Percentiles rank a stretch among this genome's conserved stretches.
These are phyloP conservation scores for Lycium barbarum DNA, from an alignment of 257 asterid genomes.

Conservation along the genomic window DNA sequence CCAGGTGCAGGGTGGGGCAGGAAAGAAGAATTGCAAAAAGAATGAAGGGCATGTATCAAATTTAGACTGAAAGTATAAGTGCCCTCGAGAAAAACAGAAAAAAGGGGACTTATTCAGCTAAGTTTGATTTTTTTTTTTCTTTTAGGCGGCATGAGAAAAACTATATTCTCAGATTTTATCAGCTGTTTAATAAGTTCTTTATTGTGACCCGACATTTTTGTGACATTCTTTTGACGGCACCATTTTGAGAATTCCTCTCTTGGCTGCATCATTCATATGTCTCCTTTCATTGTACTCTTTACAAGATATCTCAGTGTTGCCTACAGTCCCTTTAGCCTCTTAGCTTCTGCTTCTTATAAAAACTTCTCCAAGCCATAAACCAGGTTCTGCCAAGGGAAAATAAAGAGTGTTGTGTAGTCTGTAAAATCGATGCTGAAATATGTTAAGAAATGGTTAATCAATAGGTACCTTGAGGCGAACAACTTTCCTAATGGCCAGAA, in stretches of 20 bases:
- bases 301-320: not conserved
- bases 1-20: not conserved
- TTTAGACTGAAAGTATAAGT: not conserved
- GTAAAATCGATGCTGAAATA: not conserved
- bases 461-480: slow-evolving; percentile 76
- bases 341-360: slow-evolving; percentile 31
- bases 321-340: not conserved
- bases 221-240: not conserved
- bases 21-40: not conserved
- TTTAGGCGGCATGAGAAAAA: not conserved
- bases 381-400: slow-evolving; percentile 47
- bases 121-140: not conserved
- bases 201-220: slow-evolving; percentile 3
- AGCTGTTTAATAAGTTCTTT: not conserved
- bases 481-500: slow-evolving; percentile 84
- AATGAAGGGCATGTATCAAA: not conserved
- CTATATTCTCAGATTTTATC: not conserved
- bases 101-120: not conserved
- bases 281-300: not conserved
- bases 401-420: not conserved
- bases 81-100: not conserved
- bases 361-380: slow-evolving; percentile 71
- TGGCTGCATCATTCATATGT: not conserved
- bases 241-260: not conserved
- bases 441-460: not conserved